Percentiles rank a stretch among this genome's conserved stretches.
Evolutionary conservation across 495 filamentous ascomycete species (phyloP).

Genomic region (Penicillium alfredii): DNA sequence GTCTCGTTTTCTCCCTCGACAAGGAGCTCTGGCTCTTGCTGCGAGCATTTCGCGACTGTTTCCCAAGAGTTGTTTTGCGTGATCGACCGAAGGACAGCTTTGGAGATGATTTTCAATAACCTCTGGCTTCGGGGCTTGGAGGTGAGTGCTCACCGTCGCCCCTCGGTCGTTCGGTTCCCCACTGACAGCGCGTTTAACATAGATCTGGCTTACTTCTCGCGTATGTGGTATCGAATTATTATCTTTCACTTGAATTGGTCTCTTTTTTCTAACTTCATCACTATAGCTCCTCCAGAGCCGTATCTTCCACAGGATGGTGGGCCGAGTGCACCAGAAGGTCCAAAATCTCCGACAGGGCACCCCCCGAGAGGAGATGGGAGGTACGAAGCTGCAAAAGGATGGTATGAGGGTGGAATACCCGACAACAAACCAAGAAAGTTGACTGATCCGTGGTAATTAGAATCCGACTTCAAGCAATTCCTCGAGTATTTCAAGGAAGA

Average conservation of each 20-base stretch:
- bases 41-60: too few species aligned
- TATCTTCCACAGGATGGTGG: constrained; percentile 54
- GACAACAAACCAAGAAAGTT: too few species aligned
- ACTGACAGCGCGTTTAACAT: constrained; percentile 1
- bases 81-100: too few species aligned
- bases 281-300: constrained; percentile 59
- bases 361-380: constrained; percentile 53
- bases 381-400: constrained; percentile 45
- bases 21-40: too few species aligned
- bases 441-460: constrained; percentile 17
- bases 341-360: constrained; percentile 47
- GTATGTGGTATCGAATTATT: constrained; percentile 25
- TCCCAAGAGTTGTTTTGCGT: too few species aligned
- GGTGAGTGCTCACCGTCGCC: constrained; percentile 10
- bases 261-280: too few species aligned
- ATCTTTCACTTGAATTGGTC: too few species aligned
- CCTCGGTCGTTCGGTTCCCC: background rate
- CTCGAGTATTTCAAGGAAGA: constrained; percentile 53
- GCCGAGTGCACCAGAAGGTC: constrained; percentile 48
- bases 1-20: too few species aligned
- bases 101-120: constrained; percentile 18
- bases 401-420: constrained; percentile 31
- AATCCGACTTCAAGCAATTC: constrained; percentile 37
- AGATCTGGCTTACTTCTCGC: constrained; percentile 40
- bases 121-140: constrained; percentile 17